These are phyloP conservation scores for Penicillium sp. DNA, from an alignment of 2,329 filamentous ascomycete species.

Conservation along the genomic window DNA sequence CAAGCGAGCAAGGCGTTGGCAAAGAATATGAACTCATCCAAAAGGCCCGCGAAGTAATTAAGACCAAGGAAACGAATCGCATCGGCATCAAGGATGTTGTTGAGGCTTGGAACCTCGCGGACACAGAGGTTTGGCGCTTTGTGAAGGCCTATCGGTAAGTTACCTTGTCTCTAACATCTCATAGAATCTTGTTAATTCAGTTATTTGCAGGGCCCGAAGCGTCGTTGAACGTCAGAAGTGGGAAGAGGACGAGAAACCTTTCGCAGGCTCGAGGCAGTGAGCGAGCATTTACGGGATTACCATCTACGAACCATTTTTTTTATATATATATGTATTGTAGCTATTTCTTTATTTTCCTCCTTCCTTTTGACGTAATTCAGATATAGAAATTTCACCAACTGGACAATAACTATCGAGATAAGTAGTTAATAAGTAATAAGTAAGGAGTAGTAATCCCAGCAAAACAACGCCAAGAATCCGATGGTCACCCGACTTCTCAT, in stretches of 20 bases:
- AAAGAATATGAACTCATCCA: slow-evolving; percentile 43
- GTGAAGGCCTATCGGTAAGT: slow-evolving; percentile 47
- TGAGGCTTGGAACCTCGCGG: slow-evolving; percentile 52
- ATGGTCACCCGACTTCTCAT: slow-evolving; percentile 11
- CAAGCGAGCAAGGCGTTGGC: slow-evolving; percentile 31
- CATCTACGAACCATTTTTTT: slow-evolving; percentile 3
- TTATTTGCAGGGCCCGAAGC: slow-evolving; percentile 41
- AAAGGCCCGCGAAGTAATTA: slow-evolving; percentile 42
- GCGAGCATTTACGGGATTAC: not conserved
- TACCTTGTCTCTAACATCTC: not conserved
- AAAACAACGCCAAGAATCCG: slow-evolving; percentile 3
- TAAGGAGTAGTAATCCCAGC: not conserved
- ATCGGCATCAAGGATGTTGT: slow-evolving; percentile 38
- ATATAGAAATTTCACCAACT: not conserved
- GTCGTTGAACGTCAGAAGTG: slow-evolving; percentile 50
- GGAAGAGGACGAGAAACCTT: slow-evolving; percentile 53
- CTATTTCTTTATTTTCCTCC: not conserved
- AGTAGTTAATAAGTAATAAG: too few relatives aligned
- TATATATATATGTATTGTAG: slow-evolving; percentile 10
- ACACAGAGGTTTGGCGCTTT: slow-evolving; percentile 58
- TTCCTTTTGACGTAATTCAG: slow-evolving; percentile 9
- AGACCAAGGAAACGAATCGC: slow-evolving; percentile 31
- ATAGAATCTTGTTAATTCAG: slow-evolving; percentile 3
- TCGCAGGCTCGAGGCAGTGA: slow-evolving; percentile 40
- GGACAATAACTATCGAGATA: too few relatives aligned